Percentiles rank a stretch among this genome's conserved stretches.
phyloP scores from a whole-genome alignment of 805 yeast genomes.

The Ogataea methanolica region DNA sequence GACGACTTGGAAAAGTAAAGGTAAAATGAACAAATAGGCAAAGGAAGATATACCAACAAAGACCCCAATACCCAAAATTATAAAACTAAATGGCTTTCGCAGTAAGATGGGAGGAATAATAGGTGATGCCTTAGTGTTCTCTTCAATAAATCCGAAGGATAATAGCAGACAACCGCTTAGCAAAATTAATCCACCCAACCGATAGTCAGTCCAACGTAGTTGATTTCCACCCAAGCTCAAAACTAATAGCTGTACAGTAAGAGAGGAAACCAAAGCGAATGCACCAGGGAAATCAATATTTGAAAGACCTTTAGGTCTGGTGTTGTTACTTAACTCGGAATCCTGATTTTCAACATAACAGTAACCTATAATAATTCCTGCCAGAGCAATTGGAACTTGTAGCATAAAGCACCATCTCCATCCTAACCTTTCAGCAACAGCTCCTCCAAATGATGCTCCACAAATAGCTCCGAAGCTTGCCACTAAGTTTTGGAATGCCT shows the following conservation, averaged over 20 bases:
- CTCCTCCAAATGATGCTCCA: slow-evolving; percentile 62
- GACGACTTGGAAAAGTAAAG: slow-evolving; percentile 38
- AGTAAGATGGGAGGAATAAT: slow-evolving; percentile 31
- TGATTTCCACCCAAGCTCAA: slow-evolving; percentile 13
- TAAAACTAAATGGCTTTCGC: slow-evolving; percentile 20
- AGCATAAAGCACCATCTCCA: slow-evolving; percentile 57
- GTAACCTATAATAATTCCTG: slow-evolving; percentile 34
- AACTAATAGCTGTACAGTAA: slow-evolving; percentile 10
- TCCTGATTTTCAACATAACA: slow-evolving; percentile 31
- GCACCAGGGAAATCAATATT: slow-evolving; percentile 13
- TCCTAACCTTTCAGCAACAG: slow-evolving; percentile 42
- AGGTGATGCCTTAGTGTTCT: slow-evolving; percentile 19
- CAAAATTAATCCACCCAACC: slow-evolving; percentile 1
- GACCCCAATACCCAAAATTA: slow-evolving; percentile 28
- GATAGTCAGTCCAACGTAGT: slow-evolving; percentile 9
- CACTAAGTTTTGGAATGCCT: slow-evolving; percentile 70
- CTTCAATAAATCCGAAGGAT: slow-evolving; percentile 4
- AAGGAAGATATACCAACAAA: slow-evolving; percentile 35
- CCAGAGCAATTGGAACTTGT: slow-evolving; percentile 43
- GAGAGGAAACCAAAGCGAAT: slow-evolving; percentile 8
- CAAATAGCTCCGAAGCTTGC: slow-evolving; percentile 67
- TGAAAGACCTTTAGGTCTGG: background rate
- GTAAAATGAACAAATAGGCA: slow-evolving; percentile 39
- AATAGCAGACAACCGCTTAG: slow-evolving; percentile 4
- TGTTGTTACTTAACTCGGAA: background rate